Conservation (phyloP, 306 rosid species). For the Arachis stenosperma region DNA sequence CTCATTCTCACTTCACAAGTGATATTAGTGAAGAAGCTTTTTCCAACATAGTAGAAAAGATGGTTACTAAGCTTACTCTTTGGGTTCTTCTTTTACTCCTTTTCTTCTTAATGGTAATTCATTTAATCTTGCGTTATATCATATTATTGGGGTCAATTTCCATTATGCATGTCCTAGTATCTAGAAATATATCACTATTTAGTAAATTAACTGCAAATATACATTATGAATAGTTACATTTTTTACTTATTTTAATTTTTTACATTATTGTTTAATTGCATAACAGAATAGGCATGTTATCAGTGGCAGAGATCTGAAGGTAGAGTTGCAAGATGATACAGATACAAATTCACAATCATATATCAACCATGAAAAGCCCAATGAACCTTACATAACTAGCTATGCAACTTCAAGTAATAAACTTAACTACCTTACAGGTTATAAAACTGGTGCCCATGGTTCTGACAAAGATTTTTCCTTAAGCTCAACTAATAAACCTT, state of each 20-base stretch:
- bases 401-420: background rate
- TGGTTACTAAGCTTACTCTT: conserved; percentile 33
- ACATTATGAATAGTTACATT: no score
- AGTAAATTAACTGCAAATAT: background rate
- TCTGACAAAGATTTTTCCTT: no score
- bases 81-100: conserved; percentile 28
- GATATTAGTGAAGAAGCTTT: background rate
- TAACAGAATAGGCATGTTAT: conserved; percentile 26
- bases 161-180: background rate
- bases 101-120: conserved; percentile 41
- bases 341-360: no score
- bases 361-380: background rate
- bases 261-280: background rate
- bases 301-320: conserved; percentile 28
- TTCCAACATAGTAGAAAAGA: conserved; percentile 2
- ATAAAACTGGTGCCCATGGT: background rate
- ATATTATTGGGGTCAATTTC: background rate
- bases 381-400: background rate
- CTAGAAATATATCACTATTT: background rate
- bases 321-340: background rate
- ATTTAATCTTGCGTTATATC: background rate
- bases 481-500: no score
- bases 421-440: background rate
- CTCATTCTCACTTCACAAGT: background rate
- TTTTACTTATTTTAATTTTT: no score